These are phyloP conservation scores for Colletotrichum cuscutae DNA, from an alignment of 2,329 filamentous ascomycete genomes.

Conservation along the genomic window DNA sequence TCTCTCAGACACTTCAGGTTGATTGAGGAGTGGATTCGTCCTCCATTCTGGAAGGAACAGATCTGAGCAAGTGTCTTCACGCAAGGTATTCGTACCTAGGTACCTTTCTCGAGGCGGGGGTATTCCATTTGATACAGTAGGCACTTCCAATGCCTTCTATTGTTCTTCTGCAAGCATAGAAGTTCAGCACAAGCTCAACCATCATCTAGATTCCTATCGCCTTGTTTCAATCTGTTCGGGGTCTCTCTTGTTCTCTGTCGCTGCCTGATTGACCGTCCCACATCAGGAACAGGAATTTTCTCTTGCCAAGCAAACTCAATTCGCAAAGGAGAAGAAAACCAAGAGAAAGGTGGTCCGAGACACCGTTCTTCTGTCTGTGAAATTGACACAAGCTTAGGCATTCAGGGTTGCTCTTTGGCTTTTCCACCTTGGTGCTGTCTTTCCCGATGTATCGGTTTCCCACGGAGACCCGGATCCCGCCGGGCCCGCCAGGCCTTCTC, in stretches of 20 bases:
- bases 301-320: conserved; percentile 22
- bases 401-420: background rate
- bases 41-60: background rate
- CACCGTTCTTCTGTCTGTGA: background rate
- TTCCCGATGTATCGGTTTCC: conserved; percentile 2
- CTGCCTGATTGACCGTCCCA: conserved; percentile 1
- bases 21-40: background rate
- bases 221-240: background rate
- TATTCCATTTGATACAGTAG: background rate
- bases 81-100: background rate
- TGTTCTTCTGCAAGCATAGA: background rate
- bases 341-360: background rate
- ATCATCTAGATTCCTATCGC: background rate
- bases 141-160: background rate
- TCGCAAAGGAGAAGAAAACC: background rate
- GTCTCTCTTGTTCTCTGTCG: background rate
- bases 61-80: background rate
- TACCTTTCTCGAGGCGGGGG: background rate
- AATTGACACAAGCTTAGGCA: background rate
- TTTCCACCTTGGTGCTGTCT: background rate
- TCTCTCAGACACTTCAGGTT: conserved; percentile 8
- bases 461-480: conserved; percentile 13
- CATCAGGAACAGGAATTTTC: background rate
- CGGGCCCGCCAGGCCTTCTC: conserved; percentile 2
- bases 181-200: background rate